Evolutionary conservation across 2,329 filamentous ascomycete species (phyloP), one percentile per base, ranked within the genome.

Genomic region (Cladosporium sp.): DNA sequence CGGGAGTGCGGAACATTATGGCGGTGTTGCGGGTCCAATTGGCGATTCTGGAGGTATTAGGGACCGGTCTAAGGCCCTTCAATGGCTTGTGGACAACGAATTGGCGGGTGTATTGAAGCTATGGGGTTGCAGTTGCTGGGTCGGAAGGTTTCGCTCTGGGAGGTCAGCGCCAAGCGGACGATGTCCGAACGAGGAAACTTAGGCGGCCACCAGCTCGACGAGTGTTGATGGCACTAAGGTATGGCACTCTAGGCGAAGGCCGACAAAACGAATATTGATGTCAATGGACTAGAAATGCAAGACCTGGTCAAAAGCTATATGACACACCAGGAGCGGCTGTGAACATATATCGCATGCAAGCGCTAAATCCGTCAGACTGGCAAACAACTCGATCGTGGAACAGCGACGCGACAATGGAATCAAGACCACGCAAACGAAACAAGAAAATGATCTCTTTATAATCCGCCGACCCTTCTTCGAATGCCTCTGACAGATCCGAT

Each of bases 1-100:
- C 44, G 46, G 52, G 52, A 40, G 42, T 38, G 46, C 52, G 52
- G 46, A 45, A 43, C 52, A 54, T 54, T 33, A 18, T 51, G 41
- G 46, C 46, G 22, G 48, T n/a, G 35, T 38, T 9, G n/a, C 10
- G 34, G 22, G 32, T 50, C 48, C 48, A 50, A 50, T 50, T 31
- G 46, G 48, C 37, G 32, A 34, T 37, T 43, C 40, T 50, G 48
- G 31, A 32, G 40, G 14, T 18, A 35, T 37, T 43, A 43, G 9
- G 42, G 48, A 50, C 40, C 48, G 48, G 48, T 50, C 32, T 42
- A 31, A 37, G 48, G 48, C 40, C 48, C 40, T 50, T 50, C 48
- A 50, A 50, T 50, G 40, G 48, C 35, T 37, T 50, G 48, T 40
- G 48, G 43, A 40, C 48, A 37, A 50, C 19, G 40, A 35, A 14